Percentiles rank a stretch among this genome's conserved stretches.
phyloP scores from a whole-genome alignment of 495 filamentous ascomycete genomes.

The Penicillium lividum region DNA sequence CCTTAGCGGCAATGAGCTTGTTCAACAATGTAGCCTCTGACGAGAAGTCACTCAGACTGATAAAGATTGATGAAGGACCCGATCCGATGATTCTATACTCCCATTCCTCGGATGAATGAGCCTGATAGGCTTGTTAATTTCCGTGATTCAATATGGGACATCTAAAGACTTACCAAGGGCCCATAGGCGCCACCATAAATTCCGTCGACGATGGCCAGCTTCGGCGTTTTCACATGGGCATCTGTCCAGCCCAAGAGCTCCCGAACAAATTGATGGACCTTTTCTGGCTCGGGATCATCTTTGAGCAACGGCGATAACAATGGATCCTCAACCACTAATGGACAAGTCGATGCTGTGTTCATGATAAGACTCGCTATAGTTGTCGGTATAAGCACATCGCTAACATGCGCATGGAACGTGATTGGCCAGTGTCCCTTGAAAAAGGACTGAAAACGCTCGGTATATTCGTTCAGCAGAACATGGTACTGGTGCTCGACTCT shows the following conservation, averaged over 20 bases:
- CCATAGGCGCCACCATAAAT: slow-evolving; percentile 11
- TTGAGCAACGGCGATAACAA: slow-evolving; percentile 6
- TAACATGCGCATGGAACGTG: slow-evolving; percentile 8
- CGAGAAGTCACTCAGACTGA: not conserved
- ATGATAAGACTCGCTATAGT: slow-evolving; percentile 7
- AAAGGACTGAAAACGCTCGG: slow-evolving; percentile 4
- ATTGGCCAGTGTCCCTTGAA: slow-evolving; percentile 13
- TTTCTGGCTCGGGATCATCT: slow-evolving; percentile 9
- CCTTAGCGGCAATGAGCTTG: slow-evolving; percentile 4
- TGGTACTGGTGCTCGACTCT: slow-evolving; percentile 11
- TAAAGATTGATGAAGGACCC: slow-evolving; percentile 2
- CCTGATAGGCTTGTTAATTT: not conserved
- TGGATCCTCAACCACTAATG: slow-evolving; percentile 4
- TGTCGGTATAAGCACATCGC: slow-evolving; percentile 10
- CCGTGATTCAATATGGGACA: too few relatives aligned
- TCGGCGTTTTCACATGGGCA: not conserved
- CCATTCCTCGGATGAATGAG: slow-evolving; percentile 10
- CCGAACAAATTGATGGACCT: slow-evolving; percentile 5
- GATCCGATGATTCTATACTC: slow-evolving; percentile 11
- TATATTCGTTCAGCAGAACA: slow-evolving; percentile 8
- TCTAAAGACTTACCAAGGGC: slow-evolving; percentile 5
- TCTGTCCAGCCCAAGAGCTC: slow-evolving; percentile 7
- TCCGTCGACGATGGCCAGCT: slow-evolving; percentile 9
- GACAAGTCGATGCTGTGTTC: slow-evolving; percentile 11
- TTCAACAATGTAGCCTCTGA: not conserved